Base-by-base conservation (phyloP, 129 eudicot species). In the Helichrysum umbraculigerum region DNA sequence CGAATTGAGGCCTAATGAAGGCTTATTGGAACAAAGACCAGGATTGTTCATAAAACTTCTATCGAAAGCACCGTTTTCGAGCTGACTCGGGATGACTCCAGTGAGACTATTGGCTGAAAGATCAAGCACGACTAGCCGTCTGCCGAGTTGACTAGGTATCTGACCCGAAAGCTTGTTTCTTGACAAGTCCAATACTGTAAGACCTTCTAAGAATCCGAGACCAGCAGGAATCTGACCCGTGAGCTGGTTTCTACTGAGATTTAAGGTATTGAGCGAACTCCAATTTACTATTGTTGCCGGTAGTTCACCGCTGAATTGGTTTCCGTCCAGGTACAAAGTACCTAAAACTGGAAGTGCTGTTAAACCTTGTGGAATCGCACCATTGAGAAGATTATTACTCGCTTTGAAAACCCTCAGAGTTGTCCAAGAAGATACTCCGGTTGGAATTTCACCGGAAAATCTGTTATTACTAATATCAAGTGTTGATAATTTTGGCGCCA, bases 211-310 rank as follows among this genome's bases (percentile, higher is more conserved):
- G 50, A 69, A 81, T 42, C 91, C 97, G 1, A 93, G 32, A 39
- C 87, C 77, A 1, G 81, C 68, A 19, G 97, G 97, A 58, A 94
- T 94, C 42, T 79, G 76, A 25, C 99, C 99, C 2, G 86, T 84
- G 51, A 94, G 85, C 50, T 81, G 80, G 76, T 94, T 94, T 50
- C 78, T 29, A 37, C 93, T 82, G 67, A 88, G 89, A 77, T 84
- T 85, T 50, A 94, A 76, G 25, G 84, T 68, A n/a, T 81, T 77
- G 1, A 94, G 79, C 65, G 72, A 78, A 28, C 52, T 16, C 97
- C 97, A 91, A 1, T 91, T 81, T 35, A 68, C 70, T 10, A 89
- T 82, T 8, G 73, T 77, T 3, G 81, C 65, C 6, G 97, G 98
- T n/a, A 94, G 60, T n/a, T 62, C 62, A 15, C 99, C 97, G 7